Conservation (phyloP, 2,329 filamentous ascomycete species). For the Ascosphaera apis region DNA sequence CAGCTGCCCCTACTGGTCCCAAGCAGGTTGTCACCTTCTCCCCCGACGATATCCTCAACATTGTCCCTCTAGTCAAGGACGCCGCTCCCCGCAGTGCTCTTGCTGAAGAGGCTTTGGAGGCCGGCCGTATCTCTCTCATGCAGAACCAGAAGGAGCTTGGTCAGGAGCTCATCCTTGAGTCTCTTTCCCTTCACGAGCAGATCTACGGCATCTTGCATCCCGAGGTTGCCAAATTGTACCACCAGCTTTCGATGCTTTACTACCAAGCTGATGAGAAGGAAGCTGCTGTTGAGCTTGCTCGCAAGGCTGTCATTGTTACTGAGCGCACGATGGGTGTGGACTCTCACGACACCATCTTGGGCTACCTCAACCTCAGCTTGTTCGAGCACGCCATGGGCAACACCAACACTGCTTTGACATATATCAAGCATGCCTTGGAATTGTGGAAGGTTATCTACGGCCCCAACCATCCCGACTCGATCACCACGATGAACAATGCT, state of each 20-base stretch:
- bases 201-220: slow-evolving; percentile 96
- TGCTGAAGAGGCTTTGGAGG: slow-evolving; percentile 87
- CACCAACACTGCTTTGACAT: slow-evolving; percentile 65
- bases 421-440: slow-evolving; percentile 78
- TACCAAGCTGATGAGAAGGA: slow-evolving; percentile 97
- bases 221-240: slow-evolving; percentile 87
- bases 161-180: slow-evolving; percentile 88
- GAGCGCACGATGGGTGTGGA: slow-evolving; percentile 88
- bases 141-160: slow-evolving; percentile 91
- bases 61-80: slow-evolving; percentile 90
- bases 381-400: slow-evolving; percentile 87
- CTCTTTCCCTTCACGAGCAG: slow-evolving; percentile 85
- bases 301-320: slow-evolving; percentile 88
- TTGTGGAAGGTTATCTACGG: slow-evolving; percentile 97
- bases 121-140: slow-evolving; percentile 83
- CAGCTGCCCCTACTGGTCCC: slow-evolving; percentile 19
- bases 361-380: slow-evolving; percentile 85
- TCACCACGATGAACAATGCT: slow-evolving; percentile 96
- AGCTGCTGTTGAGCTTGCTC: slow-evolving; percentile 78
- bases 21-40: slow-evolving; percentile 41
- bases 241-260: slow-evolving; percentile 84
- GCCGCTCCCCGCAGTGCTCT: slow-evolving; percentile 73
- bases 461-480: slow-evolving; percentile 79
- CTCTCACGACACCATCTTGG: slow-evolving; percentile 76
- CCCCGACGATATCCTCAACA: slow-evolving; percentile 68